Base-by-base conservation (phyloP, 768 basidiomycete species). In the Serendipita sp. region DNA sequence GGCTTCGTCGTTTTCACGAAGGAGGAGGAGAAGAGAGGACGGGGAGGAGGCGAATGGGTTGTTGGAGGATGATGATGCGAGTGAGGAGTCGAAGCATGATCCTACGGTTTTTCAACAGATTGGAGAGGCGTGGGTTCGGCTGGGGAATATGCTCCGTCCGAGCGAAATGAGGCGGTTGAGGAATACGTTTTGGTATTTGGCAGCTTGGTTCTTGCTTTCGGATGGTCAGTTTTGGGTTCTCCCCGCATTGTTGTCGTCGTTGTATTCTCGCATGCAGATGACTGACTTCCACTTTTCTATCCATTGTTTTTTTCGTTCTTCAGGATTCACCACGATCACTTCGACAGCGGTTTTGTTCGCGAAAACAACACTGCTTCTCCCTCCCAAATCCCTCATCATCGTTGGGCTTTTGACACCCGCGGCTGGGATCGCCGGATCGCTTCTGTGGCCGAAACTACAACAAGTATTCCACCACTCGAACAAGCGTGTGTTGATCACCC, bases 201-300 rank as follows among this genome's bases (percentile, higher is more conserved):
- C 84, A 3, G 91, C 95, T 0, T 97, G 94, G 93, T 94, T 96
- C 71, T 78, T 98, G 13, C 81, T 98, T 24, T 90, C 88, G 0
- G 94, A 98, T 68, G 90, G 91, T 88, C 61, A 45, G 80, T 72
- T 31, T 2, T 14, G 38, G 5, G 5, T 38, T n/a, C n/a, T n/a
- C n/a, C n/a, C n/a, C n/a, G n/a, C n/a, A n/a, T n/a, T 24, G n/a
- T 1, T n/a, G 2, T 48, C 13, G 51, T 22, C 3, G 42, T 30
- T 60, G n/a, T 28, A 45, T 42, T n/a, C 42, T 45, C 42, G 42
- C 3, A 3, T 16, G 20, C 7, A 30, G n/a, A 13, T 45, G 41
- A 43, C 58, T 50, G 62, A 51, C 7, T n/a, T 14, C 16, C 7
- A 3, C 24, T 1, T 4, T 26, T 30, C 24, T 41, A 7, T 20